phyloP scores from a whole-genome alignment of 306 rosid species.

The Dryas octopetala region DNA sequence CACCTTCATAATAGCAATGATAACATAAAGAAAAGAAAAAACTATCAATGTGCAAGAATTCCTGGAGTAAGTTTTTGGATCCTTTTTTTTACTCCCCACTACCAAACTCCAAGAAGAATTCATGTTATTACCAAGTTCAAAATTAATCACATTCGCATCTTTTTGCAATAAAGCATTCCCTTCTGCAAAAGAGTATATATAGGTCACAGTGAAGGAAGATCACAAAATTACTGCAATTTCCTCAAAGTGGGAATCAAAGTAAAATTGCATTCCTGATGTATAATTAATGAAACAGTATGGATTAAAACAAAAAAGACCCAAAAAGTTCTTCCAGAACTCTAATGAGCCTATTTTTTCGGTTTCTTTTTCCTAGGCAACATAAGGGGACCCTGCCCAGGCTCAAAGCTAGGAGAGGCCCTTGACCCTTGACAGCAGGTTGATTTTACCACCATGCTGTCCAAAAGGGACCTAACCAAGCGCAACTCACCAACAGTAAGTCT shows the following conservation, averaged over 20 bases:
- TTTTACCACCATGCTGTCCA: background rate
- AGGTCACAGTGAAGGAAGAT: background rate
- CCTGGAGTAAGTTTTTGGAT: background rate
- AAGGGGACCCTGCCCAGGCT: background rate
- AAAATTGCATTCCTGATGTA: background rate
- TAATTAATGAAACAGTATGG: background rate
- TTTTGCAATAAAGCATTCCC: background rate
- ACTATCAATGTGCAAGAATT: background rate
- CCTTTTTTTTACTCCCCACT: background rate
- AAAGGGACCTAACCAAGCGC: no score
- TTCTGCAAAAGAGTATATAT: background rate
- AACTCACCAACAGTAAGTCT: background rate
- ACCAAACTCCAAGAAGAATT: background rate
- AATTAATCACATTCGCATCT: background rate
- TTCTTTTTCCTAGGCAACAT: background rate
- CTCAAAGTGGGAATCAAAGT: background rate
- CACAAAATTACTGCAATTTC: background rate
- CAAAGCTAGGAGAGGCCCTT: background rate
- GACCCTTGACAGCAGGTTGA: background rate
- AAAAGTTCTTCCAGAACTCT: no score
- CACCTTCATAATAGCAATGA: background rate
- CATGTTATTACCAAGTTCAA: background rate
- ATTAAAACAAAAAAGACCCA: no score
- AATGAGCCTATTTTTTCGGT: background rate
- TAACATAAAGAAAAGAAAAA: background rate